Percentiles rank a stretch among this genome's conserved stretches.
Conservation (phyloP, 345 rosid species). For the Arabidopsis thaliana region TAIR10.1 NC_003076.8:2195001-2195500, state of each 20-base stretch:
- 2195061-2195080: conserved; percentile 97
- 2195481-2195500: conserved; percentile 93
- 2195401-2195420: conserved; percentile 90
- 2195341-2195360: conserved; percentile 94
- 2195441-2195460: conserved; percentile 98
- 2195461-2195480: conserved; percentile 95
- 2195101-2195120: conserved; percentile 93
- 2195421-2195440: conserved; percentile 93
- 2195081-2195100: conserved; percentile 90
- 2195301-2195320: neutral
- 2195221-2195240: neutral
- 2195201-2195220: conserved; percentile 91
- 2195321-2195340: conserved; percentile 80
- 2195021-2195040: conserved; percentile 87
- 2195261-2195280: neutral
- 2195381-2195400: conserved; percentile 75
- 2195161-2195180: conserved; percentile 82
- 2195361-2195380: conserved; percentile 92
- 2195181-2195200: conserved; percentile 97
- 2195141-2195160: conserved; percentile 90
- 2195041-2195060: conserved; percentile 98
- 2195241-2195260: neutral
- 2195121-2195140: conserved; percentile 91
- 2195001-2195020: conserved; percentile 98
- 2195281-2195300: neutral